These are phyloP conservation scores for Pseudotsuga menziesii DNA, from an alignment of 75 land plant species.

Conservation along the genomic window DNA sequence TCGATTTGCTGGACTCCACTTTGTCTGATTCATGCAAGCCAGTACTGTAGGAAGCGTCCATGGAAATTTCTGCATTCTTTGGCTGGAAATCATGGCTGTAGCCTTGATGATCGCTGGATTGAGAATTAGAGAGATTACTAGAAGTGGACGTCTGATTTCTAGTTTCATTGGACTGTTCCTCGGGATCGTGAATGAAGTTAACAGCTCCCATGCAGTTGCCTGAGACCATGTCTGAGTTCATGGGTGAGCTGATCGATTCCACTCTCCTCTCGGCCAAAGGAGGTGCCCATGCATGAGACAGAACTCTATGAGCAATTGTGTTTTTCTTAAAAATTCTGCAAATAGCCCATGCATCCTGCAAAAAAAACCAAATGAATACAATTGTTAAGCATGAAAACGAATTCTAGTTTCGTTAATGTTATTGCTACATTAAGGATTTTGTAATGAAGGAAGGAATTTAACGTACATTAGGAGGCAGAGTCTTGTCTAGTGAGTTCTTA, in stretches of 20 bases:
- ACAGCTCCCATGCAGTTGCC: background rate
- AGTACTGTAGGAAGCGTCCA: background rate
- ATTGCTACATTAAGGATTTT: background rate
- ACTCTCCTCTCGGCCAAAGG: slow-evolving; percentile 5
- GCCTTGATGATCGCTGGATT: background rate
- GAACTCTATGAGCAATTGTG: slow-evolving; percentile 53
- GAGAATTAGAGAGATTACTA: background rate
- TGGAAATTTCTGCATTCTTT: background rate
- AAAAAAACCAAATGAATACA: background rate
- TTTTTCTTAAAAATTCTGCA: slow-evolving; percentile 67
- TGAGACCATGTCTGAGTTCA: background rate
- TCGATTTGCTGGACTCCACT: background rate
- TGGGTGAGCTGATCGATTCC: background rate
- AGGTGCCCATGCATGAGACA: slow-evolving; percentile 47
- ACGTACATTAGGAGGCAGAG: slow-evolving; percentile 38
- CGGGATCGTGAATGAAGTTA: too few species aligned
- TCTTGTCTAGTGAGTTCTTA: slow-evolving; percentile 32
- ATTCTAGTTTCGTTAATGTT: background rate
- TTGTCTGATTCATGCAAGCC: background rate
- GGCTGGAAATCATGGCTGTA: background rate
- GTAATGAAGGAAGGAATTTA: background rate
- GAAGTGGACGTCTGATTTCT: background rate
- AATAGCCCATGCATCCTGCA: slow-evolving; percentile 65
- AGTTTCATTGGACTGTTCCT: too few species aligned
- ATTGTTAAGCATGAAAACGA: background rate